These are phyloP conservation scores for Diospyros kaki DNA, from an alignment of 148 eudicot species.

Conservation along the genomic window DNA sequence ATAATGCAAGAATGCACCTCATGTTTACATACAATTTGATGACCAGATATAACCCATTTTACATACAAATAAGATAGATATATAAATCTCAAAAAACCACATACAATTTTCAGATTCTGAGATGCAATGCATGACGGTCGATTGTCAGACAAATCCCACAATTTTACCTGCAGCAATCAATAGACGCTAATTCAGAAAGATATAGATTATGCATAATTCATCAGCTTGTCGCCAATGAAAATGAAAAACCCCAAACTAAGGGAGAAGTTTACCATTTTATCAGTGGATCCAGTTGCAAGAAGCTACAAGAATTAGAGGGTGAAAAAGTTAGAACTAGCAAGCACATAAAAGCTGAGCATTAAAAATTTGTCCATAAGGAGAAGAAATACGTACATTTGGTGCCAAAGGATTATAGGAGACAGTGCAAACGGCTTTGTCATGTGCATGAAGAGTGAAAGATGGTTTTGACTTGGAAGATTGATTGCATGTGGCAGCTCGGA, in stretches of 20 bases:
- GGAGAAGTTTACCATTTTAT: constrained; percentile 50
- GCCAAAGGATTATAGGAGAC: constrained; percentile 59
- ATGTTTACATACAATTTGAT: background rate
- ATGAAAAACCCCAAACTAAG: background rate
- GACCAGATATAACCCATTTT: background rate
- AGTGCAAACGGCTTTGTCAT: constrained; percentile 80
- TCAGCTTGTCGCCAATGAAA: background rate
- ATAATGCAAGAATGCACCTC: too few species aligned
- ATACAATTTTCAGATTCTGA: constrained; percentile 74
- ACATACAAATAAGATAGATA: background rate
- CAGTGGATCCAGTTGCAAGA: constrained; percentile 82
- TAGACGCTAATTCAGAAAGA: background rate
- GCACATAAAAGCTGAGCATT: background rate
- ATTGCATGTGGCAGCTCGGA: constrained; percentile 29
- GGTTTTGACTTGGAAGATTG: constrained; percentile 50
- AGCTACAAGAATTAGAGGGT: constrained; percentile 36
- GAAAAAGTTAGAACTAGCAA: constrained; percentile 14
- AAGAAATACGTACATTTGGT: constrained; percentile 52
- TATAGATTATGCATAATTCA: background rate
- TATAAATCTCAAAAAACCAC: constrained; percentile 17
- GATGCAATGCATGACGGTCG: constrained; percentile 76
- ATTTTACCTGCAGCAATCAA: constrained; percentile 42
- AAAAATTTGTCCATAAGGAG: background rate
- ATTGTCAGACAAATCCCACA: constrained; percentile 77
- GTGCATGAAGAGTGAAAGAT: constrained; percentile 84